phyloP scores from a whole-genome alignment of 139 green algal species.

The Volvox africanus region DNA sequence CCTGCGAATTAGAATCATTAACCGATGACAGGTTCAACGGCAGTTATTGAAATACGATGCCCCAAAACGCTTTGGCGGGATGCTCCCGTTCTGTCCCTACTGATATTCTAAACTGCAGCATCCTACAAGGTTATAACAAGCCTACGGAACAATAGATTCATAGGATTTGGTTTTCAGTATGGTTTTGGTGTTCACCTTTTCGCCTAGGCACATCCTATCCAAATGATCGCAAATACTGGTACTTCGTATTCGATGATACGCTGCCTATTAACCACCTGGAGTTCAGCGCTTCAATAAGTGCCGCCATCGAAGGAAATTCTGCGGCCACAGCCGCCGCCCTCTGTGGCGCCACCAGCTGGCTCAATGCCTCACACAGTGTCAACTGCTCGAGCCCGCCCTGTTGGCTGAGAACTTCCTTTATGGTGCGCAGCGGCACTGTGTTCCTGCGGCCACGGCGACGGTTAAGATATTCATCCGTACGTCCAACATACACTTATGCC shows the following conservation, averaged over 20 bases:
- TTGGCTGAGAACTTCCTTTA: background rate
- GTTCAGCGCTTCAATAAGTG: constrained; percentile 29
- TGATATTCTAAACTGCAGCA: no score
- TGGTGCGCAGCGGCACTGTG: constrained; percentile 10
- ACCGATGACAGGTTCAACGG: background rate
- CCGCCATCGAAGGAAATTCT: constrained; percentile 6
- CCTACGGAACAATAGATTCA: no score
- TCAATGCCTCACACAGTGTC: constrained; percentile 30
- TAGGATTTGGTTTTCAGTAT: no score
- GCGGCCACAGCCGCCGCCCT: constrained; percentile 42
- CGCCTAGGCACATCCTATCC: no score
- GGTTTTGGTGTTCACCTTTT: no score
- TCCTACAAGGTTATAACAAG: no score
- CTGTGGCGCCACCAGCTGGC: constrained; percentile 25
- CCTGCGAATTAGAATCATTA: background rate
- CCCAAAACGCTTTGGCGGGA: no score
- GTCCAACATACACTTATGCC: no score
- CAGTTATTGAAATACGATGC: background rate
- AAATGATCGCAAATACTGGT: no score
- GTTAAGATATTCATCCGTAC: no score
- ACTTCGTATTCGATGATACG: no score
- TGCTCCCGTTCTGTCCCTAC: no score
- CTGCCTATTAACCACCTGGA: constrained; percentile 2
- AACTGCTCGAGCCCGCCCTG: constrained; percentile 1
- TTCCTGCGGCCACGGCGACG: background rate